Conservation (phyloP, 345 rosid species). For the Linum usitatissimum region DNA sequence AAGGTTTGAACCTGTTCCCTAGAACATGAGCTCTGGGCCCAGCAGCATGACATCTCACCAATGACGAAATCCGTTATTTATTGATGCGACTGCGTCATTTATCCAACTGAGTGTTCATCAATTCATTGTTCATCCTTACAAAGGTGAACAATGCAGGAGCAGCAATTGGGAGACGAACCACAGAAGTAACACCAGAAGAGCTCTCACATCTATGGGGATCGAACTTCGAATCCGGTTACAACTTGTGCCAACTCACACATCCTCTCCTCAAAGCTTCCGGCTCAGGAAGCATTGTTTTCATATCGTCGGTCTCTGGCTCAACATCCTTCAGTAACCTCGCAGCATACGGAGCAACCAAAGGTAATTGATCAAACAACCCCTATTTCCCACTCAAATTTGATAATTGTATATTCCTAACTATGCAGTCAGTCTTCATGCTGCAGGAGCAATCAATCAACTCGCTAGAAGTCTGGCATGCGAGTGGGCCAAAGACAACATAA, state of each 20-base stretch:
- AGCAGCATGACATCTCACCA: too few species aligned
- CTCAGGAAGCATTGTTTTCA: slow-evolving; percentile 65
- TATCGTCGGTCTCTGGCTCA: slow-evolving; percentile 70
- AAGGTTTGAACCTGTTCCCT: too few species aligned
- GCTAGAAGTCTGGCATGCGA: neutral
- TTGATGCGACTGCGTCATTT: too few species aligned
- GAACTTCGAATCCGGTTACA: slow-evolving; percentile 72
- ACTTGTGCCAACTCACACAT: slow-evolving; percentile 67
- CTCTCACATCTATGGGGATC: slow-evolving; percentile 42
- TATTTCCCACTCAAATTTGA: too few species aligned
- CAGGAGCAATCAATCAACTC: neutral
- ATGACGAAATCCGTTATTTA: too few species aligned
- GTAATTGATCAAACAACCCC: too few species aligned
- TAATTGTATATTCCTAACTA: too few species aligned
- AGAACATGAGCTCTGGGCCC: too few species aligned
- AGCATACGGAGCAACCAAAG: slow-evolving; percentile 65
- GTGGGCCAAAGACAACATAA: slow-evolving; percentile 8
- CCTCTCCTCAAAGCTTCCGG: slow-evolving; percentile 85
- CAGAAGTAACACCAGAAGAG: slow-evolving; percentile 57
- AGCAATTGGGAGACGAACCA: slow-evolving; percentile 63
- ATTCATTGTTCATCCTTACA: slow-evolving; percentile 11
- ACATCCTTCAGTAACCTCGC: slow-evolving; percentile 42
- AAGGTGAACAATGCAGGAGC: slow-evolving; percentile 88
- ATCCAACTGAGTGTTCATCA: too few species aligned
- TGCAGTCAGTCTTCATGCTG: too few species aligned